Base-by-base conservation (phyloP, 2,329 filamentous ascomycete genomes). In the Scedosporium boydii region DNA sequence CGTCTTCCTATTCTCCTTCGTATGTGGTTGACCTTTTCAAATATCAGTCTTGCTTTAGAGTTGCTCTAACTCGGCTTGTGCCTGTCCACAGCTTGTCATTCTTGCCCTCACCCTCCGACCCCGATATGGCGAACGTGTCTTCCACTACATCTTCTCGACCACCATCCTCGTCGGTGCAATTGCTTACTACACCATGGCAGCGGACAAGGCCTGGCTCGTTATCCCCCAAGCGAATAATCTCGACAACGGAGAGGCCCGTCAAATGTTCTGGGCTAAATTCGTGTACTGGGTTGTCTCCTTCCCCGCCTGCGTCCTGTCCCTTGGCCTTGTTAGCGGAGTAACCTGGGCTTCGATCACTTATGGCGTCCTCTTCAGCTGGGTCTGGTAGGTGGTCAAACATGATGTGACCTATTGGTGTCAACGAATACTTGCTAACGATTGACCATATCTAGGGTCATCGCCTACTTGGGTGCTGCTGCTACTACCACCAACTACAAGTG, bases 251-350 rank as follows among this genome's bases (percentile, higher is more conserved):
- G 69, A 67, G 4, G 69, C 67, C 4, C 78, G 79, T 41, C 80
- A 84, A 66, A 78, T 84, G 68, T 84, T 83, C 73, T 85, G 76
- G 69, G 75, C 77, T 63, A 81, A 82, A 69, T 84, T 84, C 68
- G 74, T 83, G 70, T 76, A 81, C 74, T 84, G 80, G 80, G 76
- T 77, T 12, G 76, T 84, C 16, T 68, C 75, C 5, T 84, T 80
- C 69, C 80, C 82, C 0, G 69, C 75, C 41, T 66, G 76, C 56
- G 69, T 75, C 55, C 69, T 83, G 29, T 74, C 78, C 1, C 73
- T 83, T 6, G 80, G 81, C 51, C 73, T 84, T 16, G 67, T 81
- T 42, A 79, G 78, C 23, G 80, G 81, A 57, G 71, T 83, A 38
- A 77, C 80, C n/a, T 84, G 82, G 82, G 77, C 82, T 21, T 83